Evolutionary conservation across 2,329 filamentous ascomycete genomes (phyloP).

Genomic region (Hymenoscyphus fructigenus): DNA sequence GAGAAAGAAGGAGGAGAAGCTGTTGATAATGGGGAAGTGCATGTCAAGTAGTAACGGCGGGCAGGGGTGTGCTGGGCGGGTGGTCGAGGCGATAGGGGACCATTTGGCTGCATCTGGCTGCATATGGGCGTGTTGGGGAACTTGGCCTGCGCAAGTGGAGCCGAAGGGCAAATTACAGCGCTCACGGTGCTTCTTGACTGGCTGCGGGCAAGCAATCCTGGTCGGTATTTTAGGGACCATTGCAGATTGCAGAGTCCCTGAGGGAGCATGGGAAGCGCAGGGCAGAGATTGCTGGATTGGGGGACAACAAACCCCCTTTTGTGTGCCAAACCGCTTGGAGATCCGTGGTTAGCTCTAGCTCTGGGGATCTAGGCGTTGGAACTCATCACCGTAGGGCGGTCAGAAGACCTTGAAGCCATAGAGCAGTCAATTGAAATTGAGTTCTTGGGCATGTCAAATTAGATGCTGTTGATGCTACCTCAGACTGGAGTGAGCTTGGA

Average conservation of each 20-base stretch:
- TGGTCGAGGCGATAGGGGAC: not conserved
- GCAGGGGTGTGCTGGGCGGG: not conserved
- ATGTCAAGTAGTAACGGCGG: slow-evolving; percentile 2
- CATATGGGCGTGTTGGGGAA: not conserved
- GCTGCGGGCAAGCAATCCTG: not conserved
- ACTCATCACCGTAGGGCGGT: too few species aligned
- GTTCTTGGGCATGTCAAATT: too few species aligned
- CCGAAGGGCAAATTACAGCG: not conserved
- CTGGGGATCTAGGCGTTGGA: too few species aligned
- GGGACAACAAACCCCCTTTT: not conserved
- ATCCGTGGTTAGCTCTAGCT: too few species aligned
- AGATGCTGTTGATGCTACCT: too few species aligned
- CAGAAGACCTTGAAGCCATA: too few species aligned
- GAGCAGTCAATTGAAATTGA: too few species aligned
- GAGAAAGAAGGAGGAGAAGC: slow-evolving; percentile 39
- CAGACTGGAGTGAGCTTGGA: not conserved
- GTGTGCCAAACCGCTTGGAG: not conserved
- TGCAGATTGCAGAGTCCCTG: not conserved
- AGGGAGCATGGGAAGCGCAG: not conserved
- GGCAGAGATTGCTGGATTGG: not conserved
- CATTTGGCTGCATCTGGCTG: not conserved
- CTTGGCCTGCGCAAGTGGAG: not conserved
- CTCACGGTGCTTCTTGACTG: not conserved
- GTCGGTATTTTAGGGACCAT: too few species aligned
- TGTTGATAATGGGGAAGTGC: slow-evolving; percentile 16